These are phyloP conservation scores for Lumnitzera littorea DNA, from an alignment of 345 rosid genomes.

Conservation along the genomic window DNA sequence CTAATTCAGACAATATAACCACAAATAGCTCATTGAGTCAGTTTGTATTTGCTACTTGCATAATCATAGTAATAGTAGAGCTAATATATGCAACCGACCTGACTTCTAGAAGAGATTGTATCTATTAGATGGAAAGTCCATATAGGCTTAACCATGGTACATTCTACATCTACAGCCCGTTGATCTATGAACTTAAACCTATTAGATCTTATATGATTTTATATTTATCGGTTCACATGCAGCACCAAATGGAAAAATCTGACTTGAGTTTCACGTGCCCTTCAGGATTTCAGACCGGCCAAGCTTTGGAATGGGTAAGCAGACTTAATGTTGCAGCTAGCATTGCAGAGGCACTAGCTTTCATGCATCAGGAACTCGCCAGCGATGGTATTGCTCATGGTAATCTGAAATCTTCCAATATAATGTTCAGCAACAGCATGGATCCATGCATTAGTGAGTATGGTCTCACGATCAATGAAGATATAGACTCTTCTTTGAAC, in stretches of 20 bases:
- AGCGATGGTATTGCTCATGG: slow-evolving; percentile 39
- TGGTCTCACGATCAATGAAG: slow-evolving; percentile 30
- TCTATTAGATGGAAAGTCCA: no score
- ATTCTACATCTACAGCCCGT: no score
- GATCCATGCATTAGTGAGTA: slow-evolving; percentile 60
- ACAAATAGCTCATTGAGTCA: not conserved
- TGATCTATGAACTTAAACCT: no score
- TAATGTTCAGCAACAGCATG: slow-evolving; percentile 38
- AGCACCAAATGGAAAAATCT: no score
- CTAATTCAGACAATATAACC: not conserved
- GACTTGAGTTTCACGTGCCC: not conserved
- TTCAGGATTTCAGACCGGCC: slow-evolving; percentile 29
- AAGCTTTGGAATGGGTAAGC: slow-evolving; percentile 39
- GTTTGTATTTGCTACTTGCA: no score
- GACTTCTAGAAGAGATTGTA: no score
- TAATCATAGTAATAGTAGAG: no score
- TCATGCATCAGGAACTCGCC: slow-evolving; percentile 38
- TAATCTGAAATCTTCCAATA: slow-evolving; percentile 56
- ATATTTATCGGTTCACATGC: no score
- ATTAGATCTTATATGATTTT: no score
- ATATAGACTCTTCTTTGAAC: not conserved
- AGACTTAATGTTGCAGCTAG: slow-evolving; percentile 37
- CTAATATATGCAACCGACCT: no score
- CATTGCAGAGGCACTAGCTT: slow-evolving; percentile 33
- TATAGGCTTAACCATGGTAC: no score